A percentile compares a stretch with the other conserved stretches of the same genome.
These are phyloP conservation scores for Stygiomarasmius scandens DNA, from an alignment of 1,284 basidiomycete genomes.

Conservation along the genomic window DNA sequence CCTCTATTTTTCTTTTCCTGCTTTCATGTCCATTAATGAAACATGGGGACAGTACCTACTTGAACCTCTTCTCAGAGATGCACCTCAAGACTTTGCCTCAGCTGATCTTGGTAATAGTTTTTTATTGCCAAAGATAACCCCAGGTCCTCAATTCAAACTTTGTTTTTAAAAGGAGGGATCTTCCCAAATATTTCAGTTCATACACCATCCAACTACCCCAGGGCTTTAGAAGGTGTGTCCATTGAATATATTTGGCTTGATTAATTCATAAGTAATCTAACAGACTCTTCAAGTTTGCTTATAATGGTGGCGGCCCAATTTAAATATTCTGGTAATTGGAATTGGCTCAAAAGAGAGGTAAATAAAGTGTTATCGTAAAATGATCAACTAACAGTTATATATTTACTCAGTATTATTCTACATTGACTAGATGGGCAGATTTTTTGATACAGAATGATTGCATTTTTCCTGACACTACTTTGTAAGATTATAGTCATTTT, in stretches of 20 bases:
- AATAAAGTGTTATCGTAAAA: neutral
- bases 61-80: conserved; percentile 39
- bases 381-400: neutral
- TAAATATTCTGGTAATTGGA: conserved; percentile 7
- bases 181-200: conserved; percentile 8
- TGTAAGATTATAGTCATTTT: conserved; percentile 9
- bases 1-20: conserved; percentile 11
- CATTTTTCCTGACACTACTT: conserved; percentile 10
- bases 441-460: conserved; percentile 20
- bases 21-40: conserved; percentile 21
- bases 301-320: conserved; percentile 14
- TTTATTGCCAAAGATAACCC: neutral
- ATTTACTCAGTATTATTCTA: conserved; percentile 12
- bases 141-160: too few species aligned
- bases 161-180: too few species aligned
- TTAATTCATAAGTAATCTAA: neutral
- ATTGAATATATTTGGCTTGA: too few species aligned
- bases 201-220: neutral
- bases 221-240: conserved; percentile 29
- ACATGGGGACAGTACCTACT: conserved; percentile 38
- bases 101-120: conserved; percentile 33
- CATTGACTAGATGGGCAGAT: conserved; percentile 17
- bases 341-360: conserved; percentile 20
- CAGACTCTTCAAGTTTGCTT: conserved; percentile 22
- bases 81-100: conserved; percentile 33